Evolutionary conservation across 371 early-diverging fungal genomes (phyloP), one percentile per base, ranked within the genome.

Genomic region (Apophysomyces variabilis): DNA sequence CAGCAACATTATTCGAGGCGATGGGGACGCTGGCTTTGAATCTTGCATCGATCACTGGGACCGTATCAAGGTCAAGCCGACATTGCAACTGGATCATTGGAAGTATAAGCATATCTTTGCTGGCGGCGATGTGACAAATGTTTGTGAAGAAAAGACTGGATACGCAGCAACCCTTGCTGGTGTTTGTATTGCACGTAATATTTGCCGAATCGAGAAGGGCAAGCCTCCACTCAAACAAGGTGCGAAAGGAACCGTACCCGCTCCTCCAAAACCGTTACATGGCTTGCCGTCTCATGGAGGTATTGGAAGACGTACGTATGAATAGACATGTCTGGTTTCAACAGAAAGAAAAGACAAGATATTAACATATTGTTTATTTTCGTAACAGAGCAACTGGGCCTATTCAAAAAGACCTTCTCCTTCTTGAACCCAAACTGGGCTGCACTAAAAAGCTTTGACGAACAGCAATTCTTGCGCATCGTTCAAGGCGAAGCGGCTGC

Each of bases 51-150:
- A 79, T 46, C 44, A 64, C 26, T 67, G 71, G 67, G 76, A 71
- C 5, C 64, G 77, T 37, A 75, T 90, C 62, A 69, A 75, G 12
- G 87, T 89, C 56, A 76, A 76, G 38, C 78, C 85, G 35, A 89
- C 89, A 11, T 64, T 87, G 62, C 90, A 90, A 65, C 59, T 90
- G 5, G 77, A 78, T 54, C 81, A 87, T 32, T 76, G 73, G 11
- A 79, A 78, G 18, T 81, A 83, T 50, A 68, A 75, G 3, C 79
- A 87, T 65, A 85, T 90, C 57, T 89, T 88, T 66, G 79, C 87
- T 5, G 85, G 87, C 3, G 90, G 90, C 4, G 90, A 90, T 62
- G 86, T 87, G 56, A 77, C 83, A 38, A 80, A 88, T 13, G 72
- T 82, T 0, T 66, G 72, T 38, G 87, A 86, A 63, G 85, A 86